Evolutionary conservation across 768 basidiomycete species (phyloP), one percentile per base, ranked within the genome.

Genomic region (Hygrophorus russula): DNA sequence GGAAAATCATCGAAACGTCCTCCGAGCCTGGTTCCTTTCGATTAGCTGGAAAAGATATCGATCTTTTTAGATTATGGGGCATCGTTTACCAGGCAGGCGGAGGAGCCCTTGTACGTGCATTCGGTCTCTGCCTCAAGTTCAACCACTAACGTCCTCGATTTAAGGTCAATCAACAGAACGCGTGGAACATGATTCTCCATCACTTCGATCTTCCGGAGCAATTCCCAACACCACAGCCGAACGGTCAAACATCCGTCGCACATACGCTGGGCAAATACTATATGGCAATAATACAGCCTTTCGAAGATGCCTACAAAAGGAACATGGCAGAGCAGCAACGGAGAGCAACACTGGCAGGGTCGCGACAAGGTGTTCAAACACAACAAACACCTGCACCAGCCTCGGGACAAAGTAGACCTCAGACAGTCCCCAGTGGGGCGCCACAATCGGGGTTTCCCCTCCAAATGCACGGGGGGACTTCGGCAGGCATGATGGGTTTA

Each of bases 31-130:
- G 88, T 27, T 62, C 70, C 32, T 68, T 89, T 58, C 74, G 76
- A 38, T 54, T 90, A 14, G 81, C 77, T 2, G 83, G 82, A 13
- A 81, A 73, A 57, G 84, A 88, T 51, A 62, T 90, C 36, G 80
- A 84, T 56, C 58, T 90, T n/a, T 79, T 82, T 59, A 82, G 70
- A 54, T 61, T 90, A 8, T 89, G 81, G 78, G 68, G 67, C 10
- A 48, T 74, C 33, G 80, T 84, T 36, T 62, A 63, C 45, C 70
- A 76, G 49, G 52, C 62, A 29, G 87, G 88, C 18, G 86, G 86
- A 20, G 65, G 67, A 13, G 58, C 62, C 48, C 74, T 70, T 53
- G 87, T 87, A 62, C 53, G 73, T 64, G 42, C 42, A 18, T 37
- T 39, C 36, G 15, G 35, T 27, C 44, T 50, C 48, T 18, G 46